Base-by-base conservation (phyloP, 345 rosid genomes). In the Garcia nutans region DNA sequence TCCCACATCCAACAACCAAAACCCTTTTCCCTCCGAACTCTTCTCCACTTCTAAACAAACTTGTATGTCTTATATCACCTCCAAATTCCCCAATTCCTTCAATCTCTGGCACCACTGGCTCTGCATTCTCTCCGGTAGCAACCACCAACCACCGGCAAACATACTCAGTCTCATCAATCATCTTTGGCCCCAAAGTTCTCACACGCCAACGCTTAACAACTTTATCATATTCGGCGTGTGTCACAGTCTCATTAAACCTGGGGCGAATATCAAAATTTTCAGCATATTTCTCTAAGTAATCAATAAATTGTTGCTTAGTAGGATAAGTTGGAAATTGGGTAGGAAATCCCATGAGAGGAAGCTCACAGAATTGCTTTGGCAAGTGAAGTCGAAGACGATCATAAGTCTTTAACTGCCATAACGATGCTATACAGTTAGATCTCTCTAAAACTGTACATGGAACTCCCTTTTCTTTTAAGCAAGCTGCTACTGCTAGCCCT, bases 1-100 rank as follows among this genome's bases (percentile, higher is more conserved):
- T 87, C n/a, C 90, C 90, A 23, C 87, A 85, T 2, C 90, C 90
- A 20, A 87, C 88, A 15, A 87, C 87, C 42, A 87, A 84, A 31
- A 87, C 86, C 22, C 79, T 82, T 78, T 87, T 82, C 16, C 84
- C 82, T 12, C 59, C 56, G 54, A 69, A 85, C 49, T 75, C 76
- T 47, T 84, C 75, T 1, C 88, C 90, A 42, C 82, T 82, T 73
- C 65, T 85, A 77, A 85, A 87, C 45, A 59, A 71, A 71, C 86
- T 75, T 22, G 87, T 81, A 54, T 87, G 90, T 62, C 76, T 16
- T 41, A 87, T 77, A 55, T 78, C 86, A 16, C 87, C 86, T 24
- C 73, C 65, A 77, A 87, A 87, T 28, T 76, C 83, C 5, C 44
- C 72, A 73, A 84, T 66, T n/a, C 88, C 88, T 20, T 85, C 84